Base-by-base conservation (phyloP, 257 asterid genomes). In the Scutellaria barbata region DNA sequence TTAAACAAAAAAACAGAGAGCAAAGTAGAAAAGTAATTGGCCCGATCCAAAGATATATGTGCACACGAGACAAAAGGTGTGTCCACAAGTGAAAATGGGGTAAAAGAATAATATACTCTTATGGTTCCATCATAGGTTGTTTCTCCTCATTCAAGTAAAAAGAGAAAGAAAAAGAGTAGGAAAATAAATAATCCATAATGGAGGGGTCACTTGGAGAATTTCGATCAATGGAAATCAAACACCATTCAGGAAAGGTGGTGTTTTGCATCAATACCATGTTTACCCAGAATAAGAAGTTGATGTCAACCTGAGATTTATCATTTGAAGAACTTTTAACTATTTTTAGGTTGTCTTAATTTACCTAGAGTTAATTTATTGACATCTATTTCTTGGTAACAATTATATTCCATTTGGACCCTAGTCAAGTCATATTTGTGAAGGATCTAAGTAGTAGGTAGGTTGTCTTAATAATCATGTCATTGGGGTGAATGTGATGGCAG, bases 121-220 rank as follows among this genome's bases (percentile, higher is more conserved):
- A 66, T 53, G 39, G 41, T 54, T 77, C 72, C 83, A 81, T 72
- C 54, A 74, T 52, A 33, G 51, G 43, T 71, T 81, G 83, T 75
- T 72, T 67, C 40, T 68, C 78, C 80, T 69, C 41, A 62, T 77
- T 71, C 63, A 55, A 68, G 81, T 43, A 78, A 72, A 72, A 42
- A 20, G 20, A 13, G 33, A 39, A 13, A 5, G 18, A 9, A 50
- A 18, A 61, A 39, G 46, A 25, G 42, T 51, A 13, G 35, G 35
- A 30, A 30, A 30, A 5, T 41, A 59, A 71, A 7, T 71, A 25
- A 43, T 51, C 51, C 17, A 59, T 68, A 71, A 55, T 77, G 82
- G 82, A 81, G 72, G 68, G 82, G 73, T 68, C 78, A 39, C 30
- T 60, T 1, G 22, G 65, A 52, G 41, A 74, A 58, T 56, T 71